These are phyloP conservation scores for Penstemon newberryi DNA, from an alignment of 257 asterid species.

Conservation along the genomic window DNA sequence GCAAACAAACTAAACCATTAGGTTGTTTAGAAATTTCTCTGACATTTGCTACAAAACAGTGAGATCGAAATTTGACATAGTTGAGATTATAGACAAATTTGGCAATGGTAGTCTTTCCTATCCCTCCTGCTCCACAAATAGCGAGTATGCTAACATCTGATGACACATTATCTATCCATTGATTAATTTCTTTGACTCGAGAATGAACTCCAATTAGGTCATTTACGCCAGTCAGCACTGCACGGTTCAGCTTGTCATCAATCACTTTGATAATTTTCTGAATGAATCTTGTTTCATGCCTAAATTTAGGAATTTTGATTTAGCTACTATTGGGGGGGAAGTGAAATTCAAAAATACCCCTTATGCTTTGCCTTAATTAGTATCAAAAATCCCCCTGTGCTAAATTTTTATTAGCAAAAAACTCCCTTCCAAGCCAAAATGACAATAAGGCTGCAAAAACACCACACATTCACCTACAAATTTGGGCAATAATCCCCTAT, in stretches of 20 bases:
- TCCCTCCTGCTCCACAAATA: slow-evolving; percentile 30
- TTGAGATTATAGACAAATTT: slow-evolving; percentile 17
- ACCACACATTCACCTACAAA: too few relatives aligned
- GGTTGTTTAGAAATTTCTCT: slow-evolving; percentile 22
- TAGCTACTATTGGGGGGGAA: too few relatives aligned
- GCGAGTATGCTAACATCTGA: slow-evolving; percentile 24
- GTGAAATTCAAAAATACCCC: too few relatives aligned
- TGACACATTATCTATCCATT: slow-evolving; percentile 1
- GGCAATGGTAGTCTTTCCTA: slow-evolving; percentile 30
- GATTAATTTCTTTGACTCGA: slow-evolving; percentile 13
- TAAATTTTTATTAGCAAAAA: too few relatives aligned
- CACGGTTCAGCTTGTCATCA: slow-evolving; percentile 12
- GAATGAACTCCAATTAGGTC: slow-evolving; percentile 18
- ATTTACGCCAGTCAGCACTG: background rate
- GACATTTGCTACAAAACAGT: slow-evolving; percentile 25
- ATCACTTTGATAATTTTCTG: background rate
- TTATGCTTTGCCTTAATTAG: too few relatives aligned
- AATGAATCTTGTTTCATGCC: slow-evolving; percentile 22
- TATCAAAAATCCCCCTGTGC: too few relatives aligned
- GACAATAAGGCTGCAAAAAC: too few relatives aligned
- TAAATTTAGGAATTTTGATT: background rate
- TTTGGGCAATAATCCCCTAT: too few relatives aligned
- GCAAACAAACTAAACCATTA: slow-evolving; percentile 3
- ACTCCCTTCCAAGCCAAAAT: too few relatives aligned
- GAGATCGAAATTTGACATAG: slow-evolving; percentile 10